These are phyloP conservation scores for Seminavis robusta DNA, from an alignment of 108 stramenopile genomes.

Conservation along the genomic window DNA sequence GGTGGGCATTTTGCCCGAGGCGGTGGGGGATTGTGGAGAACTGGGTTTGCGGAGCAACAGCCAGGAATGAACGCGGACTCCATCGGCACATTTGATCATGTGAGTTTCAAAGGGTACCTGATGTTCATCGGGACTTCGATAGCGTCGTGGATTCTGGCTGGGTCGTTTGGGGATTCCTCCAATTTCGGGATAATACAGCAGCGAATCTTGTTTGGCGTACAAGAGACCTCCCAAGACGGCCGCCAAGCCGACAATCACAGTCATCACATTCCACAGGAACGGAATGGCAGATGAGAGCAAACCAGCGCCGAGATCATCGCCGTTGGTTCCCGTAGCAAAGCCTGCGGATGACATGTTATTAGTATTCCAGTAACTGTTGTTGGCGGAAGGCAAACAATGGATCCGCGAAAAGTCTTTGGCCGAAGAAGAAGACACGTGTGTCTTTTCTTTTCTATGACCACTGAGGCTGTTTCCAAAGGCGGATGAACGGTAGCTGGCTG, in stretches of 20 bases:
- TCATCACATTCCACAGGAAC: constrained; percentile 4
- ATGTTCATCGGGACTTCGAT: constrained; percentile 67
- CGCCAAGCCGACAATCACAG: constrained; percentile 23
- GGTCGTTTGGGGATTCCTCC: constrained; percentile 61
- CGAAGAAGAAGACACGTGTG: too few relatives aligned
- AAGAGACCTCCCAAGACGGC: constrained; percentile 36
- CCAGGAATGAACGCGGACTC: constrained; percentile 79
- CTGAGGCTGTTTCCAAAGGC: too few relatives aligned
- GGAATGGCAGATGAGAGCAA: too few relatives aligned
- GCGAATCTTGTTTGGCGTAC: constrained; percentile 71
- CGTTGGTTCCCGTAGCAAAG: too few relatives aligned
- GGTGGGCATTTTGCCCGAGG: constrained; percentile 76
- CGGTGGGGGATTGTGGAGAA: constrained; percentile 8
- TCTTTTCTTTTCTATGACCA: too few relatives aligned
- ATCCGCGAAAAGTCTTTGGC: too few relatives aligned
- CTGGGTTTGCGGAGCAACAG: constrained; percentile 66
- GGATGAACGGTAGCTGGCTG: too few relatives aligned
- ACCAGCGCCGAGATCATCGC: too few relatives aligned
- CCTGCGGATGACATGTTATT: too few relatives aligned
- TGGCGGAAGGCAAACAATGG: too few relatives aligned
- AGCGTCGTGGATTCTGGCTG: constrained; percentile 59
- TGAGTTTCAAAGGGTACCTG: constrained; percentile 58
- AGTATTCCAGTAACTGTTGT: too few relatives aligned
- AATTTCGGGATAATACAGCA: constrained; percentile 77
- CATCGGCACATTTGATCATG: constrained; percentile 61